A percentile compares a stretch with the other conserved stretches of the same genome.
phyloP scores from a whole-genome alignment of 495 filamentous ascomycete genomes.

The Aspergillus indologenus region DNA sequence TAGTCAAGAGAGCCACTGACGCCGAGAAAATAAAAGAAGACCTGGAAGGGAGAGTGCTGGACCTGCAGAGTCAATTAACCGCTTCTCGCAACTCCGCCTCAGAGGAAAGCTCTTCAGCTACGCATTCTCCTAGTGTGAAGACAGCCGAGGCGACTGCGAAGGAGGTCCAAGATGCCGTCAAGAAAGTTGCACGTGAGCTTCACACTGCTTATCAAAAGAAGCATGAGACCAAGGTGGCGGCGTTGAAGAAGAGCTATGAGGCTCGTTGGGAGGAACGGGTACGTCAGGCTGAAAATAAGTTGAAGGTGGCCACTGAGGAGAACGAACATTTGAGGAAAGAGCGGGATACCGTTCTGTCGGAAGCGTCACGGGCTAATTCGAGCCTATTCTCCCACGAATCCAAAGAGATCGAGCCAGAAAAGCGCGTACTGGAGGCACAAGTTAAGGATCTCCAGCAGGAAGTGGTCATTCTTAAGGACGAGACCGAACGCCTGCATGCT shows the following conservation, averaged over 20 bases:
- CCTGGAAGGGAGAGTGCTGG: constrained; percentile 50
- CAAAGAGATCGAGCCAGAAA: constrained; percentile 52
- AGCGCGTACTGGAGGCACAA: constrained; percentile 55
- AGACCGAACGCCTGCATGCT: constrained; percentile 60
- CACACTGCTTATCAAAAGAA: constrained; percentile 94
- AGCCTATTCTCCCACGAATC: constrained; percentile 38
- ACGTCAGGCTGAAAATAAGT: constrained; percentile 64
- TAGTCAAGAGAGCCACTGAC: constrained; percentile 68
- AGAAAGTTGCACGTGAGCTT: constrained; percentile 82
- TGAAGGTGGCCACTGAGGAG: constrained; percentile 64
- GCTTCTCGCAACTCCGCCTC: constrained; percentile 54
- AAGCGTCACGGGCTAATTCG: constrained; percentile 47
- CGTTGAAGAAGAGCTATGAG: constrained; percentile 94
- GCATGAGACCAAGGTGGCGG: constrained; percentile 90
- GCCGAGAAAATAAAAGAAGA: constrained; percentile 67
- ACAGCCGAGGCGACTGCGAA: constrained; percentile 41
- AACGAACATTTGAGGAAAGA: constrained; percentile 68
- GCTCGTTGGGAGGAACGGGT: constrained; percentile 82
- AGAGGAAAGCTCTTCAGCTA: constrained; percentile 14
- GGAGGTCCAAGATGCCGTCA: constrained; percentile 81
- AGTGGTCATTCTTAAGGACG: constrained; percentile 58
- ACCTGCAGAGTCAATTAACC: constrained; percentile 70
- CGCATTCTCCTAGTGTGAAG: constrained; percentile 7
- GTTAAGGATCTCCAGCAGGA: constrained; percentile 69
- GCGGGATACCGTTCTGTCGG: constrained; percentile 62